Evolutionary conservation across 345 rosid species (phyloP).

Genomic region (Pugionium dolabratum): DNA sequence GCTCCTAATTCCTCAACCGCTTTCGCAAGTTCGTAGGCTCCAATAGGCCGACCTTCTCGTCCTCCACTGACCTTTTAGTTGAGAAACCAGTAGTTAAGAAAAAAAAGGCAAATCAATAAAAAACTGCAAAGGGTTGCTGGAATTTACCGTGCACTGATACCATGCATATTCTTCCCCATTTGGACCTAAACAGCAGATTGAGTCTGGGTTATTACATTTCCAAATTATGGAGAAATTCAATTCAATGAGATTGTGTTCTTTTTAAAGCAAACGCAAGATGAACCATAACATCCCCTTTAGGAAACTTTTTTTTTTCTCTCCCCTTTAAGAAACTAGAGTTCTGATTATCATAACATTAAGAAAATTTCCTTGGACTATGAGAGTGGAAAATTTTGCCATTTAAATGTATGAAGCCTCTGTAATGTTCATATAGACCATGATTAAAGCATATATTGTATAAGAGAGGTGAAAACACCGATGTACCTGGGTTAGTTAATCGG

Average conservation of each 20-base stretch:
- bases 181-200: constrained; percentile 57
- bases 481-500: constrained; percentile 71
- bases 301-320: too few relatives aligned
- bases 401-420: background rate
- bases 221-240: constrained; percentile 12
- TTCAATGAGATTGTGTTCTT: background rate
- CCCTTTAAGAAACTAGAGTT: constrained; percentile 3
- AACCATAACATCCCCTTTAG: constrained; percentile 4
- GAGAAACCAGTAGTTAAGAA: constrained; percentile 25
- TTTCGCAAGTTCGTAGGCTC: constrained; percentile 98
- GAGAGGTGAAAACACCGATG: constrained; percentile 23
- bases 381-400: background rate
- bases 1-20: constrained; percentile 95
- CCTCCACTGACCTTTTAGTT: constrained; percentile 81
- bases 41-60: constrained; percentile 93
- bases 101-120: constrained; percentile 6
- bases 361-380: constrained; percentile 18
- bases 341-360: background rate
- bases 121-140: constrained; percentile 16
- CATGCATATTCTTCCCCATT: constrained; percentile 93
- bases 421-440: background rate
- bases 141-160: constrained; percentile 96
- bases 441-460: background rate
- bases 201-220: constrained; percentile 4
- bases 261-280: background rate